Percentiles rank a stretch among this genome's conserved stretches.
phyloP scores from a whole-genome alignment of 2,329 filamentous ascomycete genomes.

The Blumeria graminis region DNA sequence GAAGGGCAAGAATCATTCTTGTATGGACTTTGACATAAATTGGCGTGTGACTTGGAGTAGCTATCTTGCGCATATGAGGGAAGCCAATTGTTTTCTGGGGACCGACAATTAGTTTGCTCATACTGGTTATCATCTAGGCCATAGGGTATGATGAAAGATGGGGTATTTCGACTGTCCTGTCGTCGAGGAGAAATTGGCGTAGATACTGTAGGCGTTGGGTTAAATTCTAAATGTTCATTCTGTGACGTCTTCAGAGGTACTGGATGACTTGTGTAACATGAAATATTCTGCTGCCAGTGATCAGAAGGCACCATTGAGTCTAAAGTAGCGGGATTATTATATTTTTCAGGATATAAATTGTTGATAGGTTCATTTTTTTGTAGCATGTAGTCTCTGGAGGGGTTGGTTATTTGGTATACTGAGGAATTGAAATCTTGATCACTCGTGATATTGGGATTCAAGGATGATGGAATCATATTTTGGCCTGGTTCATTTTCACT shows the following conservation, averaged over 20 bases:
- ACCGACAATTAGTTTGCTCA: slow-evolving; percentile 9
- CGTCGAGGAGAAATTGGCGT: slow-evolving; percentile 9
- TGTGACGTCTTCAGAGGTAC: slow-evolving; percentile 8
- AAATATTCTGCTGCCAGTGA: slow-evolving; percentile 11
- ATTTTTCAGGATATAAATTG: slow-evolving; percentile 23
- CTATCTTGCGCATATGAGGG: too few species aligned
- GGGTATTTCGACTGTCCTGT: slow-evolving; percentile 8
- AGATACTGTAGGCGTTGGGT: slow-evolving; percentile 8
- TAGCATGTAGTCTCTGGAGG: slow-evolving; percentile 29
- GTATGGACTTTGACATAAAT: neutral
- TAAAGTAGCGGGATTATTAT: slow-evolving; percentile 8
- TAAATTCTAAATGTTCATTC: slow-evolving; percentile 10
- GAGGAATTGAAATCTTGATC: slow-evolving; percentile 36
- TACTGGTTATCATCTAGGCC: slow-evolving; percentile 12
- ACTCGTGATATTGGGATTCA: too few species aligned
- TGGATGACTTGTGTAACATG: slow-evolving; percentile 6
- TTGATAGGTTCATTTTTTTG: slow-evolving; percentile 28
- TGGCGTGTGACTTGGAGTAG: neutral
- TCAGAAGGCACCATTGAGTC: slow-evolving; percentile 16
- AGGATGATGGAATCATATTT: too few species aligned
- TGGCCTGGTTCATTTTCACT: too few species aligned
- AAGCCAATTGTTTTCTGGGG: slow-evolving; percentile 2
- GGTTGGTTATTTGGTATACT: slow-evolving; percentile 19
- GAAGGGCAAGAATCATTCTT: neutral
- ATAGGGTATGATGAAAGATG: slow-evolving; percentile 7